Evolutionary conservation across 2,329 filamentous ascomycete genomes (phyloP).

Genomic region (Phialophora expanda): DNA sequence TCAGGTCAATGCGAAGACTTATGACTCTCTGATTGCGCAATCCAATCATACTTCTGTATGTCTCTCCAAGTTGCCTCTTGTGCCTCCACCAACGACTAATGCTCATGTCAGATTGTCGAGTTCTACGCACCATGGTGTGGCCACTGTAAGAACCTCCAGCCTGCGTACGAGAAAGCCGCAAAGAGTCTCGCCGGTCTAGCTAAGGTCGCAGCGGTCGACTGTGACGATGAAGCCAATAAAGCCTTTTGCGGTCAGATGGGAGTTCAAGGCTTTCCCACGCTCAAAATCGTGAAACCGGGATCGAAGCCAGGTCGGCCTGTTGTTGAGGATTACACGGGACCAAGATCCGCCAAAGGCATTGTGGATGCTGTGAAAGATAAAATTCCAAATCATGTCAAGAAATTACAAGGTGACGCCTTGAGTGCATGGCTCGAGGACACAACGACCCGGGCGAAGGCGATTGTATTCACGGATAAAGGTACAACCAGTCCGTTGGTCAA

Average conservation of each 20-base stretch:
- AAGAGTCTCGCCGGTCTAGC: constrained; percentile 87
- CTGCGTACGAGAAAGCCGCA: constrained; percentile 92
- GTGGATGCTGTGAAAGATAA: constrained; percentile 82
- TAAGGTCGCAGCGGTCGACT: constrained; percentile 93
- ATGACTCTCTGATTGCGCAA: constrained; percentile 79
- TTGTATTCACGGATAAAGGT: constrained; percentile 93
- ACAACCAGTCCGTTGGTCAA: constrained; percentile 81
- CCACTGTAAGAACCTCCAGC: constrained; percentile 94
- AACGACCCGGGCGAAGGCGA: constrained; percentile 76
- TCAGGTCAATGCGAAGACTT: constrained; percentile 78
- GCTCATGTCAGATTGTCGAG: constrained; percentile 56
- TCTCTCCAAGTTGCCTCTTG: constrained; percentile 19
- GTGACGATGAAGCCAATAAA: constrained; percentile 93
- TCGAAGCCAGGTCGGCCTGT: constrained; percentile 79
- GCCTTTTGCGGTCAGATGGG: constrained; percentile 82
- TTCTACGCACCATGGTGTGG: constrained; percentile 99
- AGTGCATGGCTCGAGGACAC: constrained; percentile 72
- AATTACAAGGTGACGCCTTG: constrained; percentile 77
- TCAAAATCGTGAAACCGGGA: constrained; percentile 88
- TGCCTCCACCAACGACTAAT: constrained; percentile 34
- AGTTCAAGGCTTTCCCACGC: constrained; percentile 89
- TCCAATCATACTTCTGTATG: constrained; percentile 91
- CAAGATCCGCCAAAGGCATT: constrained; percentile 82
- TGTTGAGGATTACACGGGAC: constrained; percentile 89
- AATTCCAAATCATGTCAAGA: constrained; percentile 90